Conservation (phyloP, 108 stramenopile species). For the Fistulifera pelliculosa region DNA sequence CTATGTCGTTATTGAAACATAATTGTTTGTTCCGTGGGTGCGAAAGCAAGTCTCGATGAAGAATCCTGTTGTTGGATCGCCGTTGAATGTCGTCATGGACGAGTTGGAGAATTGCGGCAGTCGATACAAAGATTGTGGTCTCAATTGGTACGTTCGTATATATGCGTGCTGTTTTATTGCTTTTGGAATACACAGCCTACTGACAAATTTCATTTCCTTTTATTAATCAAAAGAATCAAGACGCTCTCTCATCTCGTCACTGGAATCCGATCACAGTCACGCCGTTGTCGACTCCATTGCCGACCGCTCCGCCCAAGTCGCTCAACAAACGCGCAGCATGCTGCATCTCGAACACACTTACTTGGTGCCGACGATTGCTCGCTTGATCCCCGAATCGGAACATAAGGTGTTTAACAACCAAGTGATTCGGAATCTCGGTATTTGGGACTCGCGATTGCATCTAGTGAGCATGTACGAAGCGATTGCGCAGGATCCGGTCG, state of each 20-base stretch:
- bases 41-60: conserved; percentile 26
- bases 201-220: no score
- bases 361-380: conserved; percentile 50
- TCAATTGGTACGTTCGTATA: conserved; percentile 22
- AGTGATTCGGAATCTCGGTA: conserved; percentile 50
- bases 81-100: conserved; percentile 42
- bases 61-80: conserved; percentile 15
- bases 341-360: conserved; percentile 38
- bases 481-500: conserved; percentile 25
- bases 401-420: conserved; percentile 73
- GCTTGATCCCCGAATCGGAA: conserved; percentile 39
- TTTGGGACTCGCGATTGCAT: conserved; percentile 65
- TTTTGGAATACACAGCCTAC: no score
- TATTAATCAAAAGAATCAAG: no score
- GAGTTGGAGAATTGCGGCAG: conserved; percentile 41
- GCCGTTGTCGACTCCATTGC: conserved; percentile 1
- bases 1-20: conserved; percentile 55
- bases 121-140: conserved; percentile 21
- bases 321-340: conserved; percentile 27
- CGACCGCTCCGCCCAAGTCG: conserved; percentile 21
- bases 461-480: conserved; percentile 78
- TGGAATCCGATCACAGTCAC: conserved; percentile 14
- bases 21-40: conserved; percentile 64
- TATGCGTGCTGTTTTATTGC: no score
- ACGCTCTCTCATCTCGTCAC: no score